These are phyloP conservation scores for Pseudogymnoascus sp. DNA, from an alignment of 2,329 filamentous ascomycete species.

Conservation along the genomic window DNA sequence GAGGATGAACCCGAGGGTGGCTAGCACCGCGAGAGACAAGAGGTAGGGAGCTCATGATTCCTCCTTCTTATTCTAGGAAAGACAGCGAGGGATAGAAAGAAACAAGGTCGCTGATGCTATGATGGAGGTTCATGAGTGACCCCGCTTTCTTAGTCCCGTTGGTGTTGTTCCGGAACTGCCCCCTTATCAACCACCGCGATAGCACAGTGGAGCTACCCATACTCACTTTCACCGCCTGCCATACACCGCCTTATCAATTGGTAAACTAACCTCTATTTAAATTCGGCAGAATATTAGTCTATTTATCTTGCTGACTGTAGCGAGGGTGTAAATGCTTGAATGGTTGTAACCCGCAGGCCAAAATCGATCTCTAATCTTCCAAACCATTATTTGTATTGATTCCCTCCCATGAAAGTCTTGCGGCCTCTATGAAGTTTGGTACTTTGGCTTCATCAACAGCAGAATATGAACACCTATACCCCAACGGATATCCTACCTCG, in stretches of 20 bases:
- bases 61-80: slow-evolving; percentile 5
- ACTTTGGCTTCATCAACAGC: neutral
- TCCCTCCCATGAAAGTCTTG: neutral
- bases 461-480: neutral
- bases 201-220: neutral
- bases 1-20: neutral
- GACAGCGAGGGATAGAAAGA: neutral
- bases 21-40: neutral
- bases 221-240: neutral
- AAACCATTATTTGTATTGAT: neutral
- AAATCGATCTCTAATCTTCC: too few species aligned
- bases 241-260: slow-evolving; percentile 2
- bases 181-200: neutral
- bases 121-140: neutral
- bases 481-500: too few species aligned
- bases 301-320: neutral
- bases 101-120: neutral
- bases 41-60: neutral
- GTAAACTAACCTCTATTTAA: neutral
- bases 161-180: neutral
- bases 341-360: neutral
- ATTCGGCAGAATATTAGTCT: neutral
- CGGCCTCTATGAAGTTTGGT: neutral
- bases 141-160: neutral
- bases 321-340: neutral